These are phyloP conservation scores for Nemania serpens DNA, from an alignment of 2,329 filamentous ascomycete species.

Conservation along the genomic window DNA sequence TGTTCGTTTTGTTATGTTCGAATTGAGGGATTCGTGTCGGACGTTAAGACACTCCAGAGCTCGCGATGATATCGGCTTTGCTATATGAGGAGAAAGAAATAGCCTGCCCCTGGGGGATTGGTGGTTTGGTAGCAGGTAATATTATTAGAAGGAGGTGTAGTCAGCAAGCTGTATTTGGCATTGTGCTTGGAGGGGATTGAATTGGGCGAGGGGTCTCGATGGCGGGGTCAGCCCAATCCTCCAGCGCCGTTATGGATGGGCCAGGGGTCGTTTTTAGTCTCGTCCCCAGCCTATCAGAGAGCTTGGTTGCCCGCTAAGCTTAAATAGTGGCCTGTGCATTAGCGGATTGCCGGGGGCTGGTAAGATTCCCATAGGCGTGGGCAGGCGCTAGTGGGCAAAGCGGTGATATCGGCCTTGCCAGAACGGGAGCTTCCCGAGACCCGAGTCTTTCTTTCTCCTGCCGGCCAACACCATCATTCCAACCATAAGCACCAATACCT, in stretches of 20 bases:
- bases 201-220: conserved; percentile 19
- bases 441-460: not conserved
- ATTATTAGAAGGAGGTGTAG: conserved; percentile 19
- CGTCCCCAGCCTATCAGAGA: conserved; percentile 12
- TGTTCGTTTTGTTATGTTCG: too few species aligned
- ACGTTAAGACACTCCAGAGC: too few species aligned
- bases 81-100: conserved; percentile 1
- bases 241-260: not conserved
- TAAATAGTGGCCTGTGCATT: conserved; percentile 9
- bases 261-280: conserved; percentile 13
- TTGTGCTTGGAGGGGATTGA: not conserved
- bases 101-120: not conserved
- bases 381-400: not conserved
- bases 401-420: conserved; percentile 29
- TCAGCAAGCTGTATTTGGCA: conserved; percentile 27
- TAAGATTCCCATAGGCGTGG: conserved; percentile 5
- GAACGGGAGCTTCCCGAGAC: conserved; percentile 24
- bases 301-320: conserved; percentile 1
- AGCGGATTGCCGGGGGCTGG: conserved; percentile 1
- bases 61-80: not conserved
- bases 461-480: not conserved
- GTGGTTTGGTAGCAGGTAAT: not conserved
- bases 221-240: conserved; percentile 25
- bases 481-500: too few species aligned
- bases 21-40: too few species aligned